These are phyloP conservation scores for Jasminum sambac DNA, from an alignment of 257 asterid species.

Conservation along the genomic window DNA sequence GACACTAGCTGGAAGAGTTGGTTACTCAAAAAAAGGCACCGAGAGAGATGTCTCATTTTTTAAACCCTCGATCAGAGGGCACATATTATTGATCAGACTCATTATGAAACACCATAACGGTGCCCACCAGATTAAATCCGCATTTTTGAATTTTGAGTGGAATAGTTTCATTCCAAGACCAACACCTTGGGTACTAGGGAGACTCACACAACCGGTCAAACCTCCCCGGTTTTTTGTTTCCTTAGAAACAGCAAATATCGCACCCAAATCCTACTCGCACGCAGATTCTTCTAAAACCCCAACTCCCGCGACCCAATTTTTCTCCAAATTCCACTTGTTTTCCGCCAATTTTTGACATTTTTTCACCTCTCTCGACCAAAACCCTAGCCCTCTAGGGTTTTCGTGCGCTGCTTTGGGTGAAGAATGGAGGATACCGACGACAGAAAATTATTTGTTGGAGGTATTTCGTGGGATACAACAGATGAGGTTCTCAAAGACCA, in stretches of 20 bases:
- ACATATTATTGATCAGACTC: no score
- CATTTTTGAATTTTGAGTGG: no score
- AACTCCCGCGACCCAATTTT: slow-evolving; percentile 3
- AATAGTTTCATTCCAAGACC: neutral
- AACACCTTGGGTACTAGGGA: neutral
- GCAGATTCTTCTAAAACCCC: neutral
- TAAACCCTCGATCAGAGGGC: no score
- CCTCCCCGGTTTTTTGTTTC: neutral
- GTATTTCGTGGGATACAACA: slow-evolving; percentile 87
- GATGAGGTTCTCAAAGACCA: slow-evolving; percentile 60
- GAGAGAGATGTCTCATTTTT: no score
- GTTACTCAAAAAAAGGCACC: no score
- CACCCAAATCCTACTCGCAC: neutral
- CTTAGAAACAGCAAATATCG: neutral
- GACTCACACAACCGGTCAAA: neutral
- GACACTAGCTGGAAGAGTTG: no score
- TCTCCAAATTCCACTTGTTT: neutral
- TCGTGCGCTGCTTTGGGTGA: neutral
- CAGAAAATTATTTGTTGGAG: slow-evolving; percentile 84
- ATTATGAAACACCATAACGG: no score
- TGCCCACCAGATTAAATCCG: no score
- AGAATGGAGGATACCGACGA: slow-evolving; percentile 36
- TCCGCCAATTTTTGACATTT: neutral
- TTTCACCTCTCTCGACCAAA: neutral
- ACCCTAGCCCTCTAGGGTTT: slow-evolving; percentile 6